Base-by-base conservation (phyloP, 176 grass and related monocot genomes). In the Secale cereale region DNA sequence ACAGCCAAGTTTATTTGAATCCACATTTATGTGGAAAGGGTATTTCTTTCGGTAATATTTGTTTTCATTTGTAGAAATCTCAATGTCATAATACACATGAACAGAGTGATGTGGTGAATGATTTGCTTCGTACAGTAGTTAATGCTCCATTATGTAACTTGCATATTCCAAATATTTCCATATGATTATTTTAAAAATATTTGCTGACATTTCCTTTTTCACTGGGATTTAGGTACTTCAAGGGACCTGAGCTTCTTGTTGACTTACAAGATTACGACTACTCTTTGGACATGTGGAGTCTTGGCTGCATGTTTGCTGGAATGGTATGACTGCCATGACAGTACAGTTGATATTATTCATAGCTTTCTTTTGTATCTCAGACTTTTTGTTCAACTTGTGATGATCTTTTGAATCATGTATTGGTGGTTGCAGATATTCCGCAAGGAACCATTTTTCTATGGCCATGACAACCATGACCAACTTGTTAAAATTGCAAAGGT, bases 221-320 rank as follows among this genome's bases (percentile, higher is more conserved):
- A 35, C 67, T 81, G 85, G 43, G 69, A 89, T 79, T 71, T 72
- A 95, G 93, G 81, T 95, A 95, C 69, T 95, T 95, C 65, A 95
- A 95, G 48, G 92, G 93, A 25, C 93, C 93, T 75, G 93, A 95
- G 83, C 93, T 95, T 81, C 88, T 95, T 83, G 93, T 95, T 86
- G 93, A 95, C 72, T 88, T 95, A 22, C 90, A 92, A 92, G 93
- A 95, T 82, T 95, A 95, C 78, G 93, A 95, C 41, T 95, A 95
- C 88, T 92, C 93, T 27, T 84, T 95, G 88, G 93, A 95, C 65
- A 95, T 95, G 93, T 95, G 93, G 93, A 95, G 93, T 82, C 90
- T 95, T 88, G 93, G 93, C 62, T 92, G 93, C 88, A 95, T 95
- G 93, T 95, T 95, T 90, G 93, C 90, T 86, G 93, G 90, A 82